Conservation (phyloP, 306 rosid species). For the Rosa persica region DNA sequence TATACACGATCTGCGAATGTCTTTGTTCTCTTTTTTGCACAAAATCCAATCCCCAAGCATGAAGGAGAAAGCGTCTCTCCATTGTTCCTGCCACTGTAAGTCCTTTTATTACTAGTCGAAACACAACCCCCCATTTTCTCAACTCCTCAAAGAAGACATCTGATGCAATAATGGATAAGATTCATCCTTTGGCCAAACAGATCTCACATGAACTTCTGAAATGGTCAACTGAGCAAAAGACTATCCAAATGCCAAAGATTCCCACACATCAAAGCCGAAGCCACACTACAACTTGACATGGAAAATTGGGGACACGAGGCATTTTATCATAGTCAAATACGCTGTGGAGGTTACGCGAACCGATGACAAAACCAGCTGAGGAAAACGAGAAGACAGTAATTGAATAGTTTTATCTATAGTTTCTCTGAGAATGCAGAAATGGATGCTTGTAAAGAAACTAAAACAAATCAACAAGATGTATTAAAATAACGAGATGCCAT, state of each 20-base stretch:
- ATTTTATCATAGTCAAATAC: slow-evolving; percentile 42
- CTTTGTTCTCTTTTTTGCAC: slow-evolving; percentile 61
- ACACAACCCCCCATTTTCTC: slow-evolving; percentile 87
- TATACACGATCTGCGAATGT: slow-evolving; percentile 69
- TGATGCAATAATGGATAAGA: slow-evolving; percentile 29
- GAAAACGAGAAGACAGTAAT: slow-evolving; percentile 45
- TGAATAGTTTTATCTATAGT: slow-evolving; percentile 35
- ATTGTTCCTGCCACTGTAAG: slow-evolving; percentile 77
- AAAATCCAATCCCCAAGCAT: slow-evolving; percentile 41
- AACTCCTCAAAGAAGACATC: slow-evolving; percentile 53
- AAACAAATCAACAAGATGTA: slow-evolving; percentile 19
- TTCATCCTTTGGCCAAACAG: slow-evolving; percentile 36
- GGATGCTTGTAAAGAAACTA: slow-evolving; percentile 25
- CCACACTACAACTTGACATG: slow-evolving; percentile 38
- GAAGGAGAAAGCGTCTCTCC: slow-evolving; percentile 59
- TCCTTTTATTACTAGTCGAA: slow-evolving; percentile 77
- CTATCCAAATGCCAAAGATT: slow-evolving; percentile 40
- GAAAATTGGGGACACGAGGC: slow-evolving; percentile 35
- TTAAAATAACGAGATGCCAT: slow-evolving; percentile 24
- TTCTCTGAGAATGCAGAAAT: slow-evolving; percentile 36
- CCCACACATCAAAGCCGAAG: slow-evolving; percentile 36
- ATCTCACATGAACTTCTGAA: slow-evolving; percentile 55
- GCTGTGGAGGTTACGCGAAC: slow-evolving; percentile 23
- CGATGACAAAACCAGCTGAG: slow-evolving; percentile 49
- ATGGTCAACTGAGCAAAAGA: slow-evolving; percentile 40